phyloP scores from a whole-genome alignment of 257 asterid species.

The Solanum neorickii region DNA sequence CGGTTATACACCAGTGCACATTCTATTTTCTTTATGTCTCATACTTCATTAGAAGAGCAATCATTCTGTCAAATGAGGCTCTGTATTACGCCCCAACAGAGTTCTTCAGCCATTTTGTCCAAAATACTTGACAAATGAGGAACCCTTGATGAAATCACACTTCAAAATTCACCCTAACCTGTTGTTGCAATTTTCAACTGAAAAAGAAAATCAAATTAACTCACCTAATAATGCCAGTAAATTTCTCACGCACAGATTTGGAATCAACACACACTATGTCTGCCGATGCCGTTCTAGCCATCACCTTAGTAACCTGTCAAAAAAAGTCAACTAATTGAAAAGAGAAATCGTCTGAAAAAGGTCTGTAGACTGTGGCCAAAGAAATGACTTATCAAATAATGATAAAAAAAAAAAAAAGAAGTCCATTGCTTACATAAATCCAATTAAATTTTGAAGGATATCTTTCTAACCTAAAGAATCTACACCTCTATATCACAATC shows the following conservation, averaged over 20 bases:
- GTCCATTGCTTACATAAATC: not conserved
- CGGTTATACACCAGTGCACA: not conserved
- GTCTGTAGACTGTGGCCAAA: not conserved
- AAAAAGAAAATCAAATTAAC: not conserved
- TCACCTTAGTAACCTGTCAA: constrained; percentile 78
- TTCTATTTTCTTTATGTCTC: not conserved
- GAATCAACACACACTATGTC: constrained; percentile 84
- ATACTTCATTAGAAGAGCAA: not conserved
- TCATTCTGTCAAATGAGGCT: not conserved
- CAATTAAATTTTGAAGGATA: not conserved
- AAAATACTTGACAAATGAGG: not conserved
- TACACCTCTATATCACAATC: not conserved
- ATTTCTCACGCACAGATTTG: constrained; percentile 73
- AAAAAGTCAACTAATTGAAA: not conserved
- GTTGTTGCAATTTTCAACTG: not conserved
- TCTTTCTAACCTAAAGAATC: not conserved
- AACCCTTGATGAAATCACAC: not conserved
- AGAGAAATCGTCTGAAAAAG: not conserved
- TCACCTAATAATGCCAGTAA: constrained; percentile 80
- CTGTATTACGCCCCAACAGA: not conserved
- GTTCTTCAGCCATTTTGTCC: not conserved
- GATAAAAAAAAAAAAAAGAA: not conserved
- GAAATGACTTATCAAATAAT: not conserved
- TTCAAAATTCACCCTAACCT: not conserved
- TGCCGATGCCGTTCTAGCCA: constrained; percentile 81